phyloP scores from a whole-genome alignment of 352 stramenopile genomes.

The Thalassiosira hispida region DNA sequence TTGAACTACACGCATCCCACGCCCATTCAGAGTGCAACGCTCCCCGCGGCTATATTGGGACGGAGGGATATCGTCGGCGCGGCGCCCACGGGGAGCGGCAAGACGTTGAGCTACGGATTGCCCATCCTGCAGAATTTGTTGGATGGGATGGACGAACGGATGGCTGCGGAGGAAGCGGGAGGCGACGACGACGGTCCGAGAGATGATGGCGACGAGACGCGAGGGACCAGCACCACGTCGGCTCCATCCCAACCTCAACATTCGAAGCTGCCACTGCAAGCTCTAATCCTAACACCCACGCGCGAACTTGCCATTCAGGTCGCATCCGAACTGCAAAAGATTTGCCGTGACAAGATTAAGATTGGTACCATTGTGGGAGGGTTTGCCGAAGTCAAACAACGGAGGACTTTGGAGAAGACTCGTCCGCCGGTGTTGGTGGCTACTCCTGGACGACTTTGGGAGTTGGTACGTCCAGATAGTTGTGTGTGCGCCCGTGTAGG shows the following conservation, averaged over 20 bases:
- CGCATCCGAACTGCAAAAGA: slow-evolving; percentile 86
- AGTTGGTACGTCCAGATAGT: slow-evolving; percentile 94
- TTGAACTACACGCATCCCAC: slow-evolving; percentile 71
- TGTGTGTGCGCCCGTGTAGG: background rate
- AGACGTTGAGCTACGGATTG: slow-evolving; percentile 80
- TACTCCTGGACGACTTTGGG: slow-evolving; percentile 95
- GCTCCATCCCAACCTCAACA: too few species aligned
- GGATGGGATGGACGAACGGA: slow-evolving; percentile 31
- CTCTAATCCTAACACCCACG: slow-evolving; percentile 94
- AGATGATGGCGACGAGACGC: too few species aligned
- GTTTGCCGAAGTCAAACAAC: slow-evolving; percentile 95
- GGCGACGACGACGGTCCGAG: too few species aligned
- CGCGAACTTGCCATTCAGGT: slow-evolving; percentile 96
- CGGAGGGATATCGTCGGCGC: slow-evolving; percentile 80
- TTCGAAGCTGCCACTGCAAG: slow-evolving; percentile 86
- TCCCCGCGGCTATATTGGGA: slow-evolving; percentile 73
- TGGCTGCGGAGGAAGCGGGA: too few species aligned
- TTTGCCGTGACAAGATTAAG: slow-evolving; percentile 52
- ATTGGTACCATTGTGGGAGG: slow-evolving; percentile 92
- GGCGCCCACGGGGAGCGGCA: slow-evolving; percentile 79
- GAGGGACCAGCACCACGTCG: too few species aligned
- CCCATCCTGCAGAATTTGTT: slow-evolving; percentile 74
- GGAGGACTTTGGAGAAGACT: slow-evolving; percentile 86
- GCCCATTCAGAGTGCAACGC: slow-evolving; percentile 72
- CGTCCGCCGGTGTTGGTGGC: slow-evolving; percentile 92